Evolutionary conservation across 1,284 basidiomycete genomes (phyloP).

Genomic region (Schizophyllum amplum): DNA sequence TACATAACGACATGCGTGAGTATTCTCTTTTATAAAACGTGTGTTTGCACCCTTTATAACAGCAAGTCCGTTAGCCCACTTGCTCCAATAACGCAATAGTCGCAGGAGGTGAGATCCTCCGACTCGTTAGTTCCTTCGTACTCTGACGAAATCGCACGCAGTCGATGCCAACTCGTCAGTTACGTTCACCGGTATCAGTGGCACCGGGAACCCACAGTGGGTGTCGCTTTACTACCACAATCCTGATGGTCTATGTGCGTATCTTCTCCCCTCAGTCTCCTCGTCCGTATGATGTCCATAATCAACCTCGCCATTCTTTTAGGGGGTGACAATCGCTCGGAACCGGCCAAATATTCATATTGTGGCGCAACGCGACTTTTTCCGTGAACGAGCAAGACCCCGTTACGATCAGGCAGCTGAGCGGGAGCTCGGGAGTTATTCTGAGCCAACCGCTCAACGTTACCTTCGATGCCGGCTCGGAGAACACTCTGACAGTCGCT

Average conservation of each 20-base stretch:
- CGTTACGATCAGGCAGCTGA: constrained; percentile 13
- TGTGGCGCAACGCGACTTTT: constrained; percentile 18
- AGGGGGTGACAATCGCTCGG: constrained; percentile 20
- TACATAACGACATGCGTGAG: constrained; percentile 16
- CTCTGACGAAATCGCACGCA: neutral
- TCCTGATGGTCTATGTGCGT: constrained; percentile 20
- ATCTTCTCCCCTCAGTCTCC: neutral
- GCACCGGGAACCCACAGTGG: constrained; percentile 23
- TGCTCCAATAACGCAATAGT: constrained; percentile 15
- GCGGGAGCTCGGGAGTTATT: constrained; percentile 19
- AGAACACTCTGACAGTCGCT: constrained; percentile 14
- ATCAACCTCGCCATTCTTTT: neutral
- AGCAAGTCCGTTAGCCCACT: constrained; percentile 10
- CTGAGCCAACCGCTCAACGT: constrained; percentile 18
- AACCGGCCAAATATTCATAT: constrained; percentile 12
- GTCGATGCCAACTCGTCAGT: constrained; percentile 13
- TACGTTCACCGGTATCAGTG: constrained; percentile 20
- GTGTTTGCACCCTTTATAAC: no score
- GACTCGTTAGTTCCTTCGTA: no score
- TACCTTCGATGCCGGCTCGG: constrained; percentile 10
- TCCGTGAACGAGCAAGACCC: constrained; percentile 18
- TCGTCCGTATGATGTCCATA: neutral
- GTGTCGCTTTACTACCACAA: constrained; percentile 25
- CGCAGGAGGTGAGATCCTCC: constrained; percentile 13
- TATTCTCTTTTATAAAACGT: no score